Evolutionary conservation across 345 rosid species (phyloP).

Genomic region (Schrenkiella parvula): DNA sequence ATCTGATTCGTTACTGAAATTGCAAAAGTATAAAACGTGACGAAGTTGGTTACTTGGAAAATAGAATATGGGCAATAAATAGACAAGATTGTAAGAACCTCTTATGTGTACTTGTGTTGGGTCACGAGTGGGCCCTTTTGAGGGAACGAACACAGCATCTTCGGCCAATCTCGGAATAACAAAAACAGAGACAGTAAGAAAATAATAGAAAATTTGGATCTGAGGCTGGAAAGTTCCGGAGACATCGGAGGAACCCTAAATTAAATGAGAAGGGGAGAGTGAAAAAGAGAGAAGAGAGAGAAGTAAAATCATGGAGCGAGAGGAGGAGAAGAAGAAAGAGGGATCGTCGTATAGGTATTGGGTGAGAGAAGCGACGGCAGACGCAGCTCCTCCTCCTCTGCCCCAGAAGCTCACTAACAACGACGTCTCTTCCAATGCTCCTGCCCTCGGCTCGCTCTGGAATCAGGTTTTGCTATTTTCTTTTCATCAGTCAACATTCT

Average conservation of each 20-base stretch:
- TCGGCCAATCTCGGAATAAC: not conserved
- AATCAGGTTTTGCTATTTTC: slow-evolving; percentile 45
- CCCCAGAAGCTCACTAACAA: slow-evolving; percentile 56
- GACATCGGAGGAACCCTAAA: slow-evolving; percentile 36
- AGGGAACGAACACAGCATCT: not conserved
- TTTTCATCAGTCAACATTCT: not conserved
- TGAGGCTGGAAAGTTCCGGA: slow-evolving; percentile 30
- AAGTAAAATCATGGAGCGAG: slow-evolving; percentile 36
- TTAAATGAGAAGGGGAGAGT: slow-evolving; percentile 16
- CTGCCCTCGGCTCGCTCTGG: slow-evolving; percentile 79
- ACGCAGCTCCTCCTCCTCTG: slow-evolving; percentile 78
- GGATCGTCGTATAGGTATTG: slow-evolving; percentile 70
- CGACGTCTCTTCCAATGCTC: slow-evolving; percentile 34
- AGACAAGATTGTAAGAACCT: not conserved
- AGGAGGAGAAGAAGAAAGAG: slow-evolving; percentile 37
- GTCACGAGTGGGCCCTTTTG: slow-evolving; percentile 20
- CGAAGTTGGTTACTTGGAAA: not conserved
- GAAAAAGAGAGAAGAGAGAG: not conserved
- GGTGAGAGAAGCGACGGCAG: slow-evolving; percentile 67
- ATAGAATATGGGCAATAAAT: not conserved
- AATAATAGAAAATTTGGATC: slow-evolving; percentile 26
- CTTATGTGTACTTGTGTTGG: slow-evolving; percentile 4
- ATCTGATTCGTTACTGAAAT: slow-evolving; percentile 7
- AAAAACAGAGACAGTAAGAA: not conserved
- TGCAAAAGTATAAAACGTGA: not conserved